Conservation (phyloP, 805 yeast genomes). For the Scheffersomyces lignosus region DNA sequence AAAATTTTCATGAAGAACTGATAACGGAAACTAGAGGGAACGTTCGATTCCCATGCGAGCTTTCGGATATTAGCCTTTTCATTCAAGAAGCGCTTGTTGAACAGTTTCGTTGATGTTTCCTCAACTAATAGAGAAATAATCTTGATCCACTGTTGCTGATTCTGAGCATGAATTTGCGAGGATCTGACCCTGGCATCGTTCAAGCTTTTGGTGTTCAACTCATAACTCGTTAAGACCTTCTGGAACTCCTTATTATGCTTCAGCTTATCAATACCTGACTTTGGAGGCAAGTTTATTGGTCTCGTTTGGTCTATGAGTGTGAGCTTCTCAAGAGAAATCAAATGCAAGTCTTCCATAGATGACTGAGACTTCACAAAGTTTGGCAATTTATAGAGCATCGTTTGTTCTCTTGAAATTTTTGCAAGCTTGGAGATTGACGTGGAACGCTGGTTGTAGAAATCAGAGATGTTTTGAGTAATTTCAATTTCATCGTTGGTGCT, state of each 20-base stretch:
- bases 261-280: constrained; percentile 48
- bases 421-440: constrained; percentile 32
- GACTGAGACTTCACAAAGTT: constrained; percentile 39
- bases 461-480: constrained; percentile 37
- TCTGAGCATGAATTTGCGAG: constrained; percentile 14
- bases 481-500: constrained; percentile 28
- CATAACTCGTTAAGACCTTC: constrained; percentile 42
- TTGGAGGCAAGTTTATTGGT: constrained; percentile 75
- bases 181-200: constrained; percentile 20
- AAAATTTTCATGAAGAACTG: constrained; percentile 29
- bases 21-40: constrained; percentile 25
- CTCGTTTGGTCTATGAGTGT: constrained; percentile 57
- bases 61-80: constrained; percentile 33
- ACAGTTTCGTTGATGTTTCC: constrained; percentile 14
- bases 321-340: constrained; percentile 63
- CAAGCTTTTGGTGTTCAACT: constrained; percentile 26
- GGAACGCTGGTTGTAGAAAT: constrained; percentile 36
- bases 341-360: constrained; percentile 55
- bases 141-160: constrained; percentile 30
- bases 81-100: constrained; percentile 22
- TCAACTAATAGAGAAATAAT: constrained; percentile 17
- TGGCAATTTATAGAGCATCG: constrained; percentile 37
- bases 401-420: constrained; percentile 32
- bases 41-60: constrained; percentile 38
- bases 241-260: constrained; percentile 59